Percentiles rank a stretch among this genome's conserved stretches.
Evolutionary conservation across 148 eudicot genomes (phyloP).

Genomic region (Suaeda aralocaspica): DNA sequence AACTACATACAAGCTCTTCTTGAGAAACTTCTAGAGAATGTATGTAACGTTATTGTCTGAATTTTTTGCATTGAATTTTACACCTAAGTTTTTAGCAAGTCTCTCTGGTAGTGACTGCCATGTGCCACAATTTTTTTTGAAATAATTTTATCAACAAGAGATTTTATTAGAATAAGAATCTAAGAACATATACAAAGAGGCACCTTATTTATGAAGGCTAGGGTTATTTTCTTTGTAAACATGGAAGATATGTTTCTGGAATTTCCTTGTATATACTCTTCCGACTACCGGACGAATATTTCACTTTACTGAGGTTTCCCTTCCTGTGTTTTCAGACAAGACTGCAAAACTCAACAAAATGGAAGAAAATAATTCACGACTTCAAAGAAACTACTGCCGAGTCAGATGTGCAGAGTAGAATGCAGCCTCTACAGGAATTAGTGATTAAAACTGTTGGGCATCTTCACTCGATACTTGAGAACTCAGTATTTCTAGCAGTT

Average conservation of each 20-base stretch:
- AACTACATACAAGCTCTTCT: conserved; percentile 56
- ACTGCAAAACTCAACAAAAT: conserved; percentile 49
- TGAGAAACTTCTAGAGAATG: conserved; percentile 71
- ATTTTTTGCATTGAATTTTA: not conserved
- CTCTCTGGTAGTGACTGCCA: not conserved
- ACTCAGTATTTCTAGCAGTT: conserved; percentile 43
- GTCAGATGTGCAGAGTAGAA: conserved; percentile 53
- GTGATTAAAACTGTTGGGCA: conserved; percentile 43
- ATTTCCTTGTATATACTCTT: too few species aligned
- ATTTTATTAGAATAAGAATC: too few species aligned
- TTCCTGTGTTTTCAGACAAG: conserved; percentile 40
- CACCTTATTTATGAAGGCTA: too few species aligned
- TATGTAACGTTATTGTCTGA: conserved; percentile 26
- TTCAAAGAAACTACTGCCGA: conserved; percentile 45
- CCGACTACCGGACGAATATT: not conserved
- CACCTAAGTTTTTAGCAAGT: not conserved
- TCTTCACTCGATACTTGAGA: conserved; percentile 54
- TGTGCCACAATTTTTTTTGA: too few species aligned
- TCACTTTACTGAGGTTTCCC: not conserved
- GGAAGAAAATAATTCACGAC: conserved; percentile 71
- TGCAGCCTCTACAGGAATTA: conserved; percentile 67
- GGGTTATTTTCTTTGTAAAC: too few species aligned
- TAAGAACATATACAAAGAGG: too few species aligned
- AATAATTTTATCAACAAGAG: too few species aligned
- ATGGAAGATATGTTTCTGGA: too few species aligned